These are phyloP conservation scores for Eimeria sp. DNA, from an alignment of 169 alveolate species.

Conservation along the genomic window DNA sequence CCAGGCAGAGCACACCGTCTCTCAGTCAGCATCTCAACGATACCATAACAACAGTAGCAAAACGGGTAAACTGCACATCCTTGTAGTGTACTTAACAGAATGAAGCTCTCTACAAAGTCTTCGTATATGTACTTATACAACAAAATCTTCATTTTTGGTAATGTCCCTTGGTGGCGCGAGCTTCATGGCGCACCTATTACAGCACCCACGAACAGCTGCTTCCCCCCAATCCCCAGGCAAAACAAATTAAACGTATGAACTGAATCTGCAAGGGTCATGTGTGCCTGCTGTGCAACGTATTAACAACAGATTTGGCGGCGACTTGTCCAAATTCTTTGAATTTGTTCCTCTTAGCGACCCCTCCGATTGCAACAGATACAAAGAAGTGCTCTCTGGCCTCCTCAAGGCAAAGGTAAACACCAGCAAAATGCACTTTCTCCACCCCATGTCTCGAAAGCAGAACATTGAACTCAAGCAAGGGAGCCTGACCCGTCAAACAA, in stretches of 20 bases:
- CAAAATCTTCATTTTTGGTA: not conserved
- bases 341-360: conserved; percentile 81
- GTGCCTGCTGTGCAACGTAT: not conserved
- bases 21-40: not conserved
- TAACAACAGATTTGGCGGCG: conserved; percentile 72
- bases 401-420: conserved; percentile 53
- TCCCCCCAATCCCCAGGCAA: not conserved
- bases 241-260: not conserved
- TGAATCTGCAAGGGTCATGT: too few relatives aligned
- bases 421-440: not conserved
- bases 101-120: not conserved
- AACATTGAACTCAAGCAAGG: not conserved
- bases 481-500: not conserved
- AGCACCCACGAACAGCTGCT: not conserved
- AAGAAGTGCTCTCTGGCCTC: conserved; percentile 14
- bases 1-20: not conserved
- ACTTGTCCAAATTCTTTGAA: conserved; percentile 71
- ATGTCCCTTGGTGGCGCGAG: not conserved
- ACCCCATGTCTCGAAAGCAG: not conserved
- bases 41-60: too few relatives aligned
- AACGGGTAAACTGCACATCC: not conserved
- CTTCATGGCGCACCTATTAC: not conserved
- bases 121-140: not conserved
- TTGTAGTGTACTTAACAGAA: not conserved
- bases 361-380: conserved; percentile 42